Evolutionary conservation across 1,139 yeast species (phyloP).

Genomic region (Trichomonascaceae sp.): DNA sequence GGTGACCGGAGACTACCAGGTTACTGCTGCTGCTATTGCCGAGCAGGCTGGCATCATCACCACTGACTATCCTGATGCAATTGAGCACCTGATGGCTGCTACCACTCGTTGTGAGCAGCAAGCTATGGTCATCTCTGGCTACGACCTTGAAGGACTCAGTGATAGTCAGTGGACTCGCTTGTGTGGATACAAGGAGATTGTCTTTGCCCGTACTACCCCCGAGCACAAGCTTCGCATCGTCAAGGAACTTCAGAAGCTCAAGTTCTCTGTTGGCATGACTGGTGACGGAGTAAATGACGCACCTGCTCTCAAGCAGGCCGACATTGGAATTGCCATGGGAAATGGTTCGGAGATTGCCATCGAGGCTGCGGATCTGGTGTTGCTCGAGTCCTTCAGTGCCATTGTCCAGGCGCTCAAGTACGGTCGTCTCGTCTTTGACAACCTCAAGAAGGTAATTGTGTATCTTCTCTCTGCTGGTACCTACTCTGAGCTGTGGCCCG

Average conservation of each 20-base stretch:
- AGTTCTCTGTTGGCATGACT: slow-evolving; percentile 37
- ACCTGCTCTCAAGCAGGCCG: slow-evolving; percentile 39
- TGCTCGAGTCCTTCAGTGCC: slow-evolving; percentile 31
- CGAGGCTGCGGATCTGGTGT: slow-evolving; percentile 41
- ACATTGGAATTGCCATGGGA: slow-evolving; percentile 39
- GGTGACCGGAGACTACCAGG: slow-evolving; percentile 44
- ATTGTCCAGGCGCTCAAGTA: slow-evolving; percentile 33
- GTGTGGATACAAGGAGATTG: slow-evolving; percentile 30
- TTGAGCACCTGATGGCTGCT: slow-evolving; percentile 4
- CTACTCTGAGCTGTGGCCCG: slow-evolving; percentile 42
- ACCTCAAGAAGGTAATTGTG: slow-evolving; percentile 36
- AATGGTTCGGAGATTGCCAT: slow-evolving; percentile 46
- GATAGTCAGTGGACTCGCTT: slow-evolving; percentile 34
- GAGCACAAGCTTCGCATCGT: slow-evolving; percentile 40
- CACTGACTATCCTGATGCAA: slow-evolving; percentile 20
- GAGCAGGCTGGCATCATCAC: slow-evolving; percentile 34
- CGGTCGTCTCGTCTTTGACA: slow-evolving; percentile 37
- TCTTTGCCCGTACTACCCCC: slow-evolving; percentile 43
- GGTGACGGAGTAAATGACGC: slow-evolving; percentile 46
- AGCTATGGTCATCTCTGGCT: slow-evolving; percentile 28
- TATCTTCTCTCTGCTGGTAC: slow-evolving; percentile 44
- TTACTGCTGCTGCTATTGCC: slow-evolving; percentile 42
- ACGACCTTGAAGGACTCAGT: slow-evolving; percentile 27
- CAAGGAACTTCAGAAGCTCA: slow-evolving; percentile 34
- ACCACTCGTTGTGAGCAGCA: slow-evolving; percentile 1